These are phyloP conservation scores for Suillus bovinus DNA, from an alignment of 768 basidiomycete species.

Conservation along the genomic window DNA sequence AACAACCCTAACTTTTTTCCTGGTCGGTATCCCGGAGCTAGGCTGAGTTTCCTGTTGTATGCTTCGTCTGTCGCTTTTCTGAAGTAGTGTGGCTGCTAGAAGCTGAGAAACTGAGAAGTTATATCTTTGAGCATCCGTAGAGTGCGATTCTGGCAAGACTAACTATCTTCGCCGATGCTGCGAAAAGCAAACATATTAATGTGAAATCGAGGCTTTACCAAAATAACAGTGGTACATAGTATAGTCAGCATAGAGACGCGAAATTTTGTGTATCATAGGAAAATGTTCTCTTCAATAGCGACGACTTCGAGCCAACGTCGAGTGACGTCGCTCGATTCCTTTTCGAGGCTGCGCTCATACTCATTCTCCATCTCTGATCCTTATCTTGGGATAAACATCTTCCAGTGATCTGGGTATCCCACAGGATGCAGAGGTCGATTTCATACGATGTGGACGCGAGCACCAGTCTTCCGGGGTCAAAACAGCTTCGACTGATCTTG, in stretches of 20 bases:
- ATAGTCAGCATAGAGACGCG: no score
- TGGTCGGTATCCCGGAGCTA: background rate
- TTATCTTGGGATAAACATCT: background rate
- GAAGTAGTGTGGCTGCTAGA: no score
- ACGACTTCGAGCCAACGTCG: no score
- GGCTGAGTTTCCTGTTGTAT: background rate
- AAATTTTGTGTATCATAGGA: no score
- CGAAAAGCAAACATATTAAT: no score
- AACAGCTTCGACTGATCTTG: background rate
- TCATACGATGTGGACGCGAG: background rate
- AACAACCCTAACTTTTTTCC: no score
- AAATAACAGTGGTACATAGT: background rate
- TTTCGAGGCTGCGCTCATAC: no score
- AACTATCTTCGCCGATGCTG: conserved; percentile 12
- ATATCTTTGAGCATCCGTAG: background rate
- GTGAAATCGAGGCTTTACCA: background rate
- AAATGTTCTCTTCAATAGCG: no score
- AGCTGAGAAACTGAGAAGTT: no score
- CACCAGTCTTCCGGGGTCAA: background rate
- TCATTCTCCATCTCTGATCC: no score
- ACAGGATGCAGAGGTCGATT: background rate
- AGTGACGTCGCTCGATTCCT: no score
- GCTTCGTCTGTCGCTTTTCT: background rate
- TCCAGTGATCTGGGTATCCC: background rate
- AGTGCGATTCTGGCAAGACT: background rate